phyloP scores from a whole-genome alignment of 2,329 filamentous ascomycete genomes.

The Stagonosporopsis tanaceti region DNA sequence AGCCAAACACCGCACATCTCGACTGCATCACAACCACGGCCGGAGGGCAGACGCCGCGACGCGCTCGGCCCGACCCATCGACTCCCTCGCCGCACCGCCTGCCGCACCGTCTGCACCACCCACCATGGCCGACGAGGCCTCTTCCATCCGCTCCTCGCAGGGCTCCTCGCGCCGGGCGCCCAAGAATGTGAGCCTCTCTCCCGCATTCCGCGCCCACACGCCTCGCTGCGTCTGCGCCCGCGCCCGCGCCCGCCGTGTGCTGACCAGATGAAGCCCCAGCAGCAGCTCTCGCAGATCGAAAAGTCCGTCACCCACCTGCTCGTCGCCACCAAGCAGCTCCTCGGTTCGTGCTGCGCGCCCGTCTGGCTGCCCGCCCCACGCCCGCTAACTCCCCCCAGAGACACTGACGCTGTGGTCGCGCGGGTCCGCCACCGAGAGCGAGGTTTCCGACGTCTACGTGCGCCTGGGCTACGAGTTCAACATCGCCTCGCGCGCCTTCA shows the following conservation, averaged over 20 bases:
- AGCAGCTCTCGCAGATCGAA: constrained; percentile 94
- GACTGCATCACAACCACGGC: constrained; percentile 1
- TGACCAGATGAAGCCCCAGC: constrained; percentile 63
- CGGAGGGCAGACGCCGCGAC: constrained; percentile 3
- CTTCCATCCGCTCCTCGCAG: constrained; percentile 42
- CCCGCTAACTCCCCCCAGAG: constrained; percentile 58
- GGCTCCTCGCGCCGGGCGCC: constrained; percentile 57
- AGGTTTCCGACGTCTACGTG: constrained; percentile 98
- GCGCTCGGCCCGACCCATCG: constrained; percentile 10
- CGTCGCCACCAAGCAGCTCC: constrained; percentile 95
- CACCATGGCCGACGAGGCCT: constrained; percentile 39
- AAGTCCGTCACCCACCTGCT: constrained; percentile 93
- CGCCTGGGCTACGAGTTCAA: constrained; percentile 98
- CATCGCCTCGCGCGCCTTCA: constrained; percentile 95
- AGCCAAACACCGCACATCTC: background rate
- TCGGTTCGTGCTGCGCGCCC: constrained; percentile 52
- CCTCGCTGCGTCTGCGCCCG: background rate
- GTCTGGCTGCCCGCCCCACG: constrained; percentile 10
- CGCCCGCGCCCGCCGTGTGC: background rate
- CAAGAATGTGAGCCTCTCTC: constrained; percentile 46
- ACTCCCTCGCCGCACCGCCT: constrained; percentile 27
- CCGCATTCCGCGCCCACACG: constrained; percentile 3
- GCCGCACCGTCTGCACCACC: constrained; percentile 22
- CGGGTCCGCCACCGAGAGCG: constrained; percentile 86
- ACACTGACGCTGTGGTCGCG: constrained; percentile 98